These are phyloP conservation scores for Marasmius tenuissimus DNA, from an alignment of 1,284 basidiomycete species.

Conservation along the genomic window DNA sequence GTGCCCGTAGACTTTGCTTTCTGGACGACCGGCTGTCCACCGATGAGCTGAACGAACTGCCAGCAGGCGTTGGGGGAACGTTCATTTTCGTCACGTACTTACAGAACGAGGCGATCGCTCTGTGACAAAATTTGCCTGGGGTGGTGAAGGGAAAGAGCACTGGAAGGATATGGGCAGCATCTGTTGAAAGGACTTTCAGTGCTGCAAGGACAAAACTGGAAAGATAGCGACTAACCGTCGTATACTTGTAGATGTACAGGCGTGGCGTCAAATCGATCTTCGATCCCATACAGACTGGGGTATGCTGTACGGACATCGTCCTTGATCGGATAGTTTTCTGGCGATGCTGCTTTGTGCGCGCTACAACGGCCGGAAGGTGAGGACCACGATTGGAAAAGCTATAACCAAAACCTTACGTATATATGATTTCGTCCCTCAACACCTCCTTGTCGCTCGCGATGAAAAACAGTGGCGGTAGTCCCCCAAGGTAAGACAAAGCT, in stretches of 20 bases:
- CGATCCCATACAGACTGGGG: slow-evolving; percentile 67
- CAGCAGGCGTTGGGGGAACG: slow-evolving; percentile 14
- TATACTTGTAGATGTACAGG: slow-evolving; percentile 91
- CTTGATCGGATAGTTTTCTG: slow-evolving; percentile 69
- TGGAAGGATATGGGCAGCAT: slow-evolving; percentile 75
- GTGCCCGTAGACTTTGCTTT: not conserved
- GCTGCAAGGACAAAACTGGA: not conserved
- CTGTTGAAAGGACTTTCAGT: slow-evolving; percentile 31
- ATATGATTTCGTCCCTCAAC: slow-evolving; percentile 90
- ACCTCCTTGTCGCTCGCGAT: slow-evolving; percentile 92
- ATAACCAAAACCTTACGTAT: slow-evolving; percentile 54
- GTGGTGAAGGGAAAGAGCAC: slow-evolving; percentile 83
- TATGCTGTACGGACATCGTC: slow-evolving; percentile 63
- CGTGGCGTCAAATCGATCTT: slow-evolving; percentile 66
- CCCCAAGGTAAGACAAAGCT: slow-evolving; percentile 83
- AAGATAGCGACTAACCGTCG: slow-evolving; percentile 50
- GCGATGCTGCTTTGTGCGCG: slow-evolving; percentile 91
- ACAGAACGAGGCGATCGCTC: slow-evolving; percentile 68
- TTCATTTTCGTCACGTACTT: slow-evolving; percentile 60
- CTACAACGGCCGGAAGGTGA: slow-evolving; percentile 37
- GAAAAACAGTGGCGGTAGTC: slow-evolving; percentile 85
- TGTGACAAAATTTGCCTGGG: slow-evolving; percentile 77
- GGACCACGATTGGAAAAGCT: not conserved
- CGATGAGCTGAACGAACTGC: slow-evolving; percentile 9
- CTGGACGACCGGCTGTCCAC: not conserved